A percentile compares a stretch with the other conserved stretches of the same genome.
phyloP scores from a whole-genome alignment of 345 rosid genomes.

The Limnanthes douglasii region DNA sequence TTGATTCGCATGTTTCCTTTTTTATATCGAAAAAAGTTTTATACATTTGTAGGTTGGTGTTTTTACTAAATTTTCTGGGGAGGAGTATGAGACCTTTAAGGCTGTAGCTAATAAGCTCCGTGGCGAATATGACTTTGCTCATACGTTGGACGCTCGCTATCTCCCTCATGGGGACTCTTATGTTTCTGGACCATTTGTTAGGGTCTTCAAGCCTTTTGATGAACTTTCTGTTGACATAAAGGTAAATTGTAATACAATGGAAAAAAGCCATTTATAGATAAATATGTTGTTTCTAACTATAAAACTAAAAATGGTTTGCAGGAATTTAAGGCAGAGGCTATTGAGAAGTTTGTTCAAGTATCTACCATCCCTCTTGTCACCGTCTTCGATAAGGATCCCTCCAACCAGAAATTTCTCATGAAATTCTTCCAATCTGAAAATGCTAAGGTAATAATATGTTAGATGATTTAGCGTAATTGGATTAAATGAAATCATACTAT shows the following conservation, averaged over 20 bases:
- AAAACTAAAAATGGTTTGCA: no score
- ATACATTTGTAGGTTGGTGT: slow-evolving; percentile 81
- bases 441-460: slow-evolving; percentile 83
- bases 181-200: slow-evolving; percentile 65
- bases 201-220: slow-evolving; percentile 93
- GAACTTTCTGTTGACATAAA: slow-evolving; percentile 65
- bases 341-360: slow-evolving; percentile 71
- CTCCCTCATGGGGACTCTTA: slow-evolving; percentile 84
- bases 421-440: slow-evolving; percentile 65
- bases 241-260: no score
- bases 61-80: slow-evolving; percentile 72
- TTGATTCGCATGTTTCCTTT: no score
- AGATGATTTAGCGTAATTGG: no score
- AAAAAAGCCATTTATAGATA: no score
- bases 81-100: slow-evolving; percentile 59
- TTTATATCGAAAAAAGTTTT: no score
- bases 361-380: slow-evolving; percentile 67
- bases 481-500: no score
- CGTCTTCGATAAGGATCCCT: slow-evolving; percentile 51
- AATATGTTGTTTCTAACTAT: no score
- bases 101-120: slow-evolving; percentile 69
- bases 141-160: slow-evolving; percentile 57
- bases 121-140: slow-evolving; percentile 83
- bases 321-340: slow-evolving; percentile 58
- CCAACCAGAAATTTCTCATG: slow-evolving; percentile 66